phyloP scores from a whole-genome alignment of 2,329 filamentous ascomycete genomes.

The Dothideomycetes sp. region DNA sequence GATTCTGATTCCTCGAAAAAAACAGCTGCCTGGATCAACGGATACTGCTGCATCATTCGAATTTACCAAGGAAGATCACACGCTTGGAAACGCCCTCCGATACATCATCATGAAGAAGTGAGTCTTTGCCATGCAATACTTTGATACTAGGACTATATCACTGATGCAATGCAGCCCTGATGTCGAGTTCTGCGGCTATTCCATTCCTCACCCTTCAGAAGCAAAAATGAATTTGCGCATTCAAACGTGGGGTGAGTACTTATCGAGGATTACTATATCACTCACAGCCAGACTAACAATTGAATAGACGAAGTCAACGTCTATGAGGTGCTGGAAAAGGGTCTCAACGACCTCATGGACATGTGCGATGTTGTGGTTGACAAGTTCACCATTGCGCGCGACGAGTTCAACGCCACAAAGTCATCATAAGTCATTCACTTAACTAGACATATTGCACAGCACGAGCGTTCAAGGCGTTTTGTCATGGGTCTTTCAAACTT shows the following conservation, averaged over 20 bases:
- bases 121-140: neutral
- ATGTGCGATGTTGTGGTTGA: constrained; percentile 90
- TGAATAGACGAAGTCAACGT: constrained; percentile 63
- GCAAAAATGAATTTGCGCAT: constrained; percentile 95
- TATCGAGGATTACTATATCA: neutral
- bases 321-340: constrained; percentile 80
- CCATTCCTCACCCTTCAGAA: constrained; percentile 93
- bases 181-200: constrained; percentile 97
- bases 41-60: constrained; percentile 91
- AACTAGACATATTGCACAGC: neutral
- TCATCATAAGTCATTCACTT: constrained; percentile 13
- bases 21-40: constrained; percentile 67
- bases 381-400: constrained; percentile 63
- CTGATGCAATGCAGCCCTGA: constrained; percentile 53
- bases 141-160: too few relatives aligned
- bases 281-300: constrained; percentile 5
- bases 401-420: constrained; percentile 43
- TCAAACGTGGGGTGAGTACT: constrained; percentile 76
- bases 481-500: constrained; percentile 4
- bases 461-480: neutral
- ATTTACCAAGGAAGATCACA: constrained; percentile 89
- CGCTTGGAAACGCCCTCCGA: constrained; percentile 82
- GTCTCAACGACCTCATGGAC: constrained; percentile 76
- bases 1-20: neutral
- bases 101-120: constrained; percentile 99